Base-by-base conservation (phyloP, 306 rosid species). In the Dalbergia oliveri region DNA sequence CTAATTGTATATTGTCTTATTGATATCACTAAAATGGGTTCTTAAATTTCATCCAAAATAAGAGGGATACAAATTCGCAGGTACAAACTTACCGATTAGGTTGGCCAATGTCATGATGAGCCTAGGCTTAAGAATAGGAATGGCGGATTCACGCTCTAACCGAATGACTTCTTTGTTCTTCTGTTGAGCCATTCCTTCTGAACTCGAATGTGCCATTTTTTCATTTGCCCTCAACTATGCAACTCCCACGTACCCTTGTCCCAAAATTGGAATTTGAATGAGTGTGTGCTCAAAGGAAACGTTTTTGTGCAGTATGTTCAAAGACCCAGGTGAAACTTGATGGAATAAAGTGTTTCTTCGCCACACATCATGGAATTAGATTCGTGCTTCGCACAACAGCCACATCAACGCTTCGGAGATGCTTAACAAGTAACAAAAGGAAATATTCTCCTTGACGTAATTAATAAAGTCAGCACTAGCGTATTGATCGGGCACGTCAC, bases 121-220 rank as follows among this genome's bases (percentile, higher is more conserved):
- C 66, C 47, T 87, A 31, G 97, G 97, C 88, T 95, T 95, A 74
- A 91, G 79, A 86, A 95, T 83, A 60, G 91, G 93, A 65, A 93
- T 90, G 60, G 89, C 99, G 9, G 95, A 90, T 84, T 95, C 98
- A 37, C 97, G 91, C 84, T 95, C 98, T 72, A 95, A 81, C 43
- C 88, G 91, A 86, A 95, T 90, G 8, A 88, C 66, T 62, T 92
- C 98, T 79, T 79, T 83, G 21, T 58, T 92, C 66, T 66, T 79
- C 12, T 72, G 64, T 0, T n/a, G 53, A 62, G 61, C 57, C 73
- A 1, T 82, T 81, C 8, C 79, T 59, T 31, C 69, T n/a, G 39
- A 71, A 45, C 12, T 33, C 0, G 31, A 60, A 31, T 8, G 74
- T 23, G 73, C 81, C 86, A 75, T 80, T 66, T 72, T 72, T 33